Conservation (phyloP, 257 asterid species). For the Striga asiatica region DNA sequence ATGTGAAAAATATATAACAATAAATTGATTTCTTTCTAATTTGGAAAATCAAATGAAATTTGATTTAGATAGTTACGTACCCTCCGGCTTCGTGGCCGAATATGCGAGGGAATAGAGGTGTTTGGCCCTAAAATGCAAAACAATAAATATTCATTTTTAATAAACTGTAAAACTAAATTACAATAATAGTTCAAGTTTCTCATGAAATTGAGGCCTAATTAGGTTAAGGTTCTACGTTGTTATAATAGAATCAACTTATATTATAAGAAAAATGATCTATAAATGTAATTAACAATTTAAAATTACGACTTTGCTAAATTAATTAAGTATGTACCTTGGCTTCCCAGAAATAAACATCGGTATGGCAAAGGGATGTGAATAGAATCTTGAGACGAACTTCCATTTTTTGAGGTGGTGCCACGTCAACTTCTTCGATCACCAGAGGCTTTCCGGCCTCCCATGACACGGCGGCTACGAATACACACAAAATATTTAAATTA, state of each 20-base stretch:
- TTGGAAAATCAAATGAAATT: not conserved
- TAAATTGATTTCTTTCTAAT: no score
- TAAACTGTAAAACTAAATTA: no score
- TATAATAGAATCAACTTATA: no score
- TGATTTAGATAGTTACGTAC: no score
- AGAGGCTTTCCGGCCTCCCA: conserved; percentile 93
- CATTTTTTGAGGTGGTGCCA: conserved; percentile 87
- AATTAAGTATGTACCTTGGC: conserved; percentile 45
- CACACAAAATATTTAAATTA: not conserved
- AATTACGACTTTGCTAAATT: not conserved
- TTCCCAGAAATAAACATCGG: conserved; percentile 86
- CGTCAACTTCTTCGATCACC: conserved; percentile 85
- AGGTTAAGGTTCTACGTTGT: no score
- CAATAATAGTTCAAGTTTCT: no score
- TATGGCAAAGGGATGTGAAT: conserved; percentile 79
- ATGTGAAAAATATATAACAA: no score
- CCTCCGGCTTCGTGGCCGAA: conserved; percentile 97
- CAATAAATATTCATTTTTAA: no score
- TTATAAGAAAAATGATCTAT: no score
- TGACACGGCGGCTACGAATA: conserved; percentile 62
- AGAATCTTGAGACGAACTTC: conserved; percentile 82
- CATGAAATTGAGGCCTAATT: no score
- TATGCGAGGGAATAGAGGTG: conserved; percentile 80
- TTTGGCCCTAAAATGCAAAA: conserved; percentile 52
- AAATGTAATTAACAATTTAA: no score